Conservation (phyloP, 1,284 basidiomycete genomes). For the Somion occarium region DNA sequence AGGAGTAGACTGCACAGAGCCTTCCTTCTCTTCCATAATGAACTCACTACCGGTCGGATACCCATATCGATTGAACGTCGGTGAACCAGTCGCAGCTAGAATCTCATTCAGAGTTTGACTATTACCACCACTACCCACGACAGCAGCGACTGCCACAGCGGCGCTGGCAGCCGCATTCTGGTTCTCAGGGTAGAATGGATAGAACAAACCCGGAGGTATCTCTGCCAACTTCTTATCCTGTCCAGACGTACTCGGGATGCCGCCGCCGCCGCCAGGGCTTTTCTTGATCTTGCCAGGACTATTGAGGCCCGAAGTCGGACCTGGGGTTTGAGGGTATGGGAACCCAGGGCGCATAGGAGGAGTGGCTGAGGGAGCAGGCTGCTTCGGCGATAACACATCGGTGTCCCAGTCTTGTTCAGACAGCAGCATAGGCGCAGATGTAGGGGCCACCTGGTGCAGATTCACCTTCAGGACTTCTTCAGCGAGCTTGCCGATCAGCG, state of each 20-base stretch:
- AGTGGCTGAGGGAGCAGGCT: conserved; percentile 17
- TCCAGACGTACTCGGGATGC: conserved; percentile 8
- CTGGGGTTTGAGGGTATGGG: background rate
- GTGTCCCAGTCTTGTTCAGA: conserved; percentile 69
- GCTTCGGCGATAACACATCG: conserved; percentile 26
- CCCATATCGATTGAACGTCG: conserved; percentile 44
- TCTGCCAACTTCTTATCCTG: conserved; percentile 42
- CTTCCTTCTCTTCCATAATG: conserved; percentile 62
- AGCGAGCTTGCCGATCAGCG: conserved; percentile 73
- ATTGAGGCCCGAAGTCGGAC: conserved; percentile 9
- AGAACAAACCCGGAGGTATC: conserved; percentile 62
- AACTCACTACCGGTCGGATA: conserved; percentile 52
- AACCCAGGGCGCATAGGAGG: conserved; percentile 22
- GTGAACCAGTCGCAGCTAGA: conserved; percentile 48
- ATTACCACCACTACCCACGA: conserved; percentile 15
- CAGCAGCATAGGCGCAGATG: conserved; percentile 52
- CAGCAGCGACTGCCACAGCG: conserved; percentile 16
- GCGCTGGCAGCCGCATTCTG: conserved; percentile 19
- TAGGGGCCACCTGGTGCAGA: conserved; percentile 55
- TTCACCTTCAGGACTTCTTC: conserved; percentile 71
- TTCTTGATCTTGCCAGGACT: conserved; percentile 14
- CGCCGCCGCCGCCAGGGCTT: conserved; percentile 7
- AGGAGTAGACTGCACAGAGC: conserved; percentile 16
- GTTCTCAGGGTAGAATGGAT: conserved; percentile 67
- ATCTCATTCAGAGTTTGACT: conserved; percentile 46